These are phyloP conservation scores for Xylariaceae sp. DNA, from an alignment of 2,329 filamentous ascomycete genomes.

Conservation along the genomic window DNA sequence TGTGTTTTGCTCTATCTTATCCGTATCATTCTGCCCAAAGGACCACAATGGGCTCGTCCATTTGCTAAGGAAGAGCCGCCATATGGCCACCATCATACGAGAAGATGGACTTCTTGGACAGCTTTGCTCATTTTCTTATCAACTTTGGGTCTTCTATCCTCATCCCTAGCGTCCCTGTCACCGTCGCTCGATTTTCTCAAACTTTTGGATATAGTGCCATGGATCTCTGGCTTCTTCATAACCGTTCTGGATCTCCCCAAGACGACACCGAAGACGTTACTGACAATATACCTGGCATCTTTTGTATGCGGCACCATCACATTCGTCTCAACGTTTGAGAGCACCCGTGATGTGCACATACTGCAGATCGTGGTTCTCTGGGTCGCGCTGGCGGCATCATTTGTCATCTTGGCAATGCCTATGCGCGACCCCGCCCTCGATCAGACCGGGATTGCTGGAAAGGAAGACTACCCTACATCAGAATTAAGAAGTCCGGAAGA, in stretches of 20 bases:
- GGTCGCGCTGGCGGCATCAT: slow-evolving; percentile 42
- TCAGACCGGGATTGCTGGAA: slow-evolving; percentile 52
- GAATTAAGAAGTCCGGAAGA: slow-evolving; percentile 71
- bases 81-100: slow-evolving; percentile 16
- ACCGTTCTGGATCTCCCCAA: slow-evolving; percentile 36
- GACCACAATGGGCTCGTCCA: slow-evolving; percentile 39
- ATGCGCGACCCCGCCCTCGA: slow-evolving; percentile 55
- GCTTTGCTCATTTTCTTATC: slow-evolving; percentile 33
- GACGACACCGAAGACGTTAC: slow-evolving; percentile 38
- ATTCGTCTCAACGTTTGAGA: slow-evolving; percentile 26
- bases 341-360: slow-evolving; percentile 30
- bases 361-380: slow-evolving; percentile 34
- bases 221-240: slow-evolving; percentile 36
- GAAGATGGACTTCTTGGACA: slow-evolving; percentile 38
- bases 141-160: slow-evolving; percentile 33
- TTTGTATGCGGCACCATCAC: slow-evolving; percentile 31
- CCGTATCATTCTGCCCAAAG: slow-evolving; percentile 25
- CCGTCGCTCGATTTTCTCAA: slow-evolving; percentile 26
- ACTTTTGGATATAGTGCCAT: slow-evolving; percentile 37
- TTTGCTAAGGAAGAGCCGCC: slow-evolving; percentile 39
- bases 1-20: slow-evolving; percentile 30
- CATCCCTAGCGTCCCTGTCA: slow-evolving; percentile 31
- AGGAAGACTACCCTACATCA: slow-evolving; percentile 50
- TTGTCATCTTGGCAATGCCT: slow-evolving; percentile 62
- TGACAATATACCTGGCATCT: slow-evolving; percentile 37